Base-by-base conservation (phyloP, 2,329 filamentous ascomycete species). In the Arthrobotrys pseudoclavata region DNA sequence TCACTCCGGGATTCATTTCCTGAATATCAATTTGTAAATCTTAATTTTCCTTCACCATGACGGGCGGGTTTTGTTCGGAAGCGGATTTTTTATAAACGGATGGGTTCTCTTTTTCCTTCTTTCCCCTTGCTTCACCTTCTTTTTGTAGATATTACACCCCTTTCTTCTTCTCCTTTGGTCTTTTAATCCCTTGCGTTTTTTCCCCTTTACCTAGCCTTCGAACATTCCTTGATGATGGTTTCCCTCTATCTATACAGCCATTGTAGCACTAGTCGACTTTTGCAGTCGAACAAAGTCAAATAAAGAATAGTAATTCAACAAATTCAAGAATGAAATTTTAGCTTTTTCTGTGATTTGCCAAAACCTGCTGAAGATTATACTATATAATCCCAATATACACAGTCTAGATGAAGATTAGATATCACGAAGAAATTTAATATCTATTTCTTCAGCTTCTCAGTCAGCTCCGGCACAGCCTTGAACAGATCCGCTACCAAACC, bases 401-500 rank as follows among this genome's bases (percentile, higher is more conserved):
- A 57, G 29, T 47, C 15, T 70, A 69, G 26, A 69, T 22, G 47
- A 37, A 42, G 37, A 61, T 61, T 52, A 45, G 29, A 60, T 42
- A 9, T 24, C 24, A 53, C 12, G 6, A 48, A 29, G 15, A 42
- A 24, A 48, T 68, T 66, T 52, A 9, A 20, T 57, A 20, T 57
- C 72, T 79, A 79, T 31, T 79, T 87, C 86, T 95, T 96, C 80
- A 99, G 84, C 88, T 98, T 98, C 86, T 97, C 92, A 0, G 94
- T 98, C 84, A 99, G 86, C 87, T 98, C 94, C 0, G 96, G 96
- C 2, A 97, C 93, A 83, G 79, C 80, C 26, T 72, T 64, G 70
- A 98, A 98, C 81, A 99, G 85, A 86, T 99, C 96, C 47, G 94
- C 95, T 4, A 99, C 95, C 64, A 99, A 86, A 12, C 96, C 96